Percentiles rank a stretch among this genome's conserved stretches.
phyloP scores from a whole-genome alignment of 2,329 filamentous ascomycete genomes.

The Monosporascus sp. region DNA sequence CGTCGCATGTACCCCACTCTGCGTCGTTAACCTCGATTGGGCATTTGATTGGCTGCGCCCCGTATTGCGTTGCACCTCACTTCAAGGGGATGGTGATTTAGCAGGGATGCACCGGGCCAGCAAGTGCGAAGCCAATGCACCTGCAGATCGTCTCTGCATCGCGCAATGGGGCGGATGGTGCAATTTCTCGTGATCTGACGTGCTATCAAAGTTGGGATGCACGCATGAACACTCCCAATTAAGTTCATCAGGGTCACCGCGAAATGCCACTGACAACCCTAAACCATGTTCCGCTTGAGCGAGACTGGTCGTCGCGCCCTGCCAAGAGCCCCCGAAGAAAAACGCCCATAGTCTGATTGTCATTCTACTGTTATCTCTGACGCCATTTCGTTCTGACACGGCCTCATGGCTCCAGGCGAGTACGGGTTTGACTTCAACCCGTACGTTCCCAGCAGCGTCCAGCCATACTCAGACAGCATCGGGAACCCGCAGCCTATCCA shows the following conservation, averaged over 20 bases:
- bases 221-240: constrained; percentile 15
- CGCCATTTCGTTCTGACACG: constrained; percentile 34
- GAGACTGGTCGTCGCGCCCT: not conserved
- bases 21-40: not conserved
- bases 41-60: not conserved
- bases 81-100: constrained; percentile 8
- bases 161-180: constrained; percentile 45
- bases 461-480: constrained; percentile 38
- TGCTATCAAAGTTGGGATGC: constrained; percentile 16
- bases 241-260: constrained; percentile 14
- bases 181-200: constrained; percentile 56
- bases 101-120: constrained; percentile 10
- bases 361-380: constrained; percentile 16
- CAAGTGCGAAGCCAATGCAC: constrained; percentile 7
- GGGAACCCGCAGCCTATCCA: constrained; percentile 46
- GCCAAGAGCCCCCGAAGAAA: not conserved
- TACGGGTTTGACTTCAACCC: constrained; percentile 52
- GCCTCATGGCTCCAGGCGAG: constrained; percentile 51
- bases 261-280: not conserved
- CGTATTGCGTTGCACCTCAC: not conserved
- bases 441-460: constrained; percentile 47
- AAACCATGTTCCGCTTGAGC: not conserved
- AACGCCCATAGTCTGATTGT: constrained; percentile 15
- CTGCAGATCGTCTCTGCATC: constrained; percentile 23
- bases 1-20: not conserved